Conservation (phyloP, 2,329 filamentous ascomycete species). For the Colletotrichum horii region DNA sequence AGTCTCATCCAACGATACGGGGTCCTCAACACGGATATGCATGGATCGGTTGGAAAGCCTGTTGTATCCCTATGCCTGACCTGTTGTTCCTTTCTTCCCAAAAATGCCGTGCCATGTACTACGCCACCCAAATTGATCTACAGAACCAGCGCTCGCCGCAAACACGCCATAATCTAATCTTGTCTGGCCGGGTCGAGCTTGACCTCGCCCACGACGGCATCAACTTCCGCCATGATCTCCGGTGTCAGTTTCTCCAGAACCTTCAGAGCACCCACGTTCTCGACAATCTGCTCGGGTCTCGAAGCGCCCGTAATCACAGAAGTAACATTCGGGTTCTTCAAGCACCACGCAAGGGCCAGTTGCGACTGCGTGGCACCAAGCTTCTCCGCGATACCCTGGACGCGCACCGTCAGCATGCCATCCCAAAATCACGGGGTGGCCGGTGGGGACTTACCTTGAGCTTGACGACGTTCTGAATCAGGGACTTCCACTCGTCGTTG, state of each 20-base stretch:
- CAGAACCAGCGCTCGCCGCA: neutral
- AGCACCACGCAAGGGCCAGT: conserved; percentile 57
- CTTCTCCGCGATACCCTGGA: conserved; percentile 58
- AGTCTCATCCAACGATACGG: neutral
- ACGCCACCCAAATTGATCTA: neutral
- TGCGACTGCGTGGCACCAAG: conserved; percentile 58
- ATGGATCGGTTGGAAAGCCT: neutral
- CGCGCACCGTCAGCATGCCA: neutral
- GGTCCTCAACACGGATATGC: neutral
- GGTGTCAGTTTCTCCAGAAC: conserved; percentile 53
- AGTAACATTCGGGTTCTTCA: conserved; percentile 59
- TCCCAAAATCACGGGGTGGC: neutral
- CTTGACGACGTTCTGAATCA: conserved; percentile 49
- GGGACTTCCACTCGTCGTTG: conserved; percentile 60
- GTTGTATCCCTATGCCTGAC: neutral
- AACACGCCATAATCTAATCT: conserved; percentile 16
- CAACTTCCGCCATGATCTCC: conserved; percentile 56
- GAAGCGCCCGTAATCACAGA: conserved; percentile 59
- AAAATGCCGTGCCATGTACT: neutral
- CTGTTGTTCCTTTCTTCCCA: neutral
- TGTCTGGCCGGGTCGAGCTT: conserved; percentile 24
- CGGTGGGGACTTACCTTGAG: conserved; percentile 33
- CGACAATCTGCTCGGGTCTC: conserved; percentile 54
- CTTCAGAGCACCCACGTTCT: conserved; percentile 53
- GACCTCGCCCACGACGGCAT: conserved; percentile 37